Conservation (phyloP, 306 rosid species). For the Vigna trinervia region DNA sequence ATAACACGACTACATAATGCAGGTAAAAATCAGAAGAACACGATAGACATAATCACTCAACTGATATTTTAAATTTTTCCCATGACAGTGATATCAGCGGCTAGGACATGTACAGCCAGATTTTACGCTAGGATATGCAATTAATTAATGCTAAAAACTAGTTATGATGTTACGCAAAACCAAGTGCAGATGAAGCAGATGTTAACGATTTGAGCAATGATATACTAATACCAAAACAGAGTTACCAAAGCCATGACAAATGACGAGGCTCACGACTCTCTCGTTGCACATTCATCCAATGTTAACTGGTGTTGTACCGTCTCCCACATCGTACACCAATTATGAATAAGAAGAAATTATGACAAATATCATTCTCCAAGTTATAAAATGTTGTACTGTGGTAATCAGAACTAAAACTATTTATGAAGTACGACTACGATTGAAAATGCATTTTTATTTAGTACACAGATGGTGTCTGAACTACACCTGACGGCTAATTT, state of each 20-base stretch:
- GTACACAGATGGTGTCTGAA: slow-evolving; percentile 42
- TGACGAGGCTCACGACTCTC: background rate
- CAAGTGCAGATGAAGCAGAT: background rate
- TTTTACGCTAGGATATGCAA: background rate
- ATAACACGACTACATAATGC: background rate
- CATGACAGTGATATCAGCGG: background rate
- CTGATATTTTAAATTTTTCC: background rate
- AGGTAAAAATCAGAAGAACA: background rate
- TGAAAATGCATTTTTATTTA: slow-evolving; percentile 19
- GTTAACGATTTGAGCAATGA: slow-evolving; percentile 3
- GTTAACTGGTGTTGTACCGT: background rate
- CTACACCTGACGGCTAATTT: slow-evolving; percentile 38
- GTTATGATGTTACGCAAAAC: background rate
- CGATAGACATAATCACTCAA: background rate
- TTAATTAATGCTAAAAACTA: background rate
- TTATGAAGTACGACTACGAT: slow-evolving; percentile 11
- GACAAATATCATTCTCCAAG: too few relatives aligned
- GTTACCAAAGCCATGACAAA: background rate
- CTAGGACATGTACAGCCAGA: background rate
- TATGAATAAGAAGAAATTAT: background rate
- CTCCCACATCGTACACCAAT: background rate
- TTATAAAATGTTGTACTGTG: background rate
- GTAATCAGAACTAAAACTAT: slow-evolving; percentile 14
- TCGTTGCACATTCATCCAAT: background rate
- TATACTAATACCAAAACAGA: background rate